These are phyloP conservation scores for Hymenoscyphus repandus DNA, from an alignment of 2,329 filamentous ascomycete species.

Conservation along the genomic window DNA sequence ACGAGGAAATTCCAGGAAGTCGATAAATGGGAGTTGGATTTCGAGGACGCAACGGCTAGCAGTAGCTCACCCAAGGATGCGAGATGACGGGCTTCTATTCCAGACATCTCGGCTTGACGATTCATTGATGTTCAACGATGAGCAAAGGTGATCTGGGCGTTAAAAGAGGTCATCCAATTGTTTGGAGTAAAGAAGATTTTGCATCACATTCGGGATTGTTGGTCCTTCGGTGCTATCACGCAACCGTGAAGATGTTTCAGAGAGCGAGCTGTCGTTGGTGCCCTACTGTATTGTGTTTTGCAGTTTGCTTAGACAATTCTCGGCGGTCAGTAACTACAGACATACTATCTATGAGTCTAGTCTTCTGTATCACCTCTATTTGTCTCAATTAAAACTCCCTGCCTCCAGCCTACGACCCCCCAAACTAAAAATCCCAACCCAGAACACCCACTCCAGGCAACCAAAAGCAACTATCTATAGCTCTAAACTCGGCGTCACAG, in stretches of 20 bases:
- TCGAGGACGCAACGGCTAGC: slow-evolving; percentile 56
- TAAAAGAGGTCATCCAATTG: neutral
- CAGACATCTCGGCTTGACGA: neutral
- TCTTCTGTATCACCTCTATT: no score
- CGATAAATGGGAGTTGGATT: slow-evolving; percentile 63
- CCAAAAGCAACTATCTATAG: neutral
- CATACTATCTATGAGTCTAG: no score
- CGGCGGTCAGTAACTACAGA: no score
- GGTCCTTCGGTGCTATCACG: no score
- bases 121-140: no score
- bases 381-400: neutral
- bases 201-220: neutral
- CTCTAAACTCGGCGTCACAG: slow-evolving; percentile 28
- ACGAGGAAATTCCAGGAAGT: slow-evolving; percentile 63
- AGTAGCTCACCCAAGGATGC: slow-evolving; percentile 46
- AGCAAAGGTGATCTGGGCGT: no score
- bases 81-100: slow-evolving; percentile 33
- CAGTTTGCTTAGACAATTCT: neutral
- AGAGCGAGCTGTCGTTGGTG: no score
- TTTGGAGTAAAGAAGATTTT: neutral
- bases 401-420: neutral
- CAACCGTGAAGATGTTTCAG: no score
- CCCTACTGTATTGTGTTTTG: no score
- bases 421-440: neutral
- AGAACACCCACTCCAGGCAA: neutral